A percentile compares a stretch with the other conserved stretches of the same genome.
Evolutionary conservation across 2,329 filamentous ascomycete species (phyloP).

Genomic region (Epichloe sp.): DNA sequence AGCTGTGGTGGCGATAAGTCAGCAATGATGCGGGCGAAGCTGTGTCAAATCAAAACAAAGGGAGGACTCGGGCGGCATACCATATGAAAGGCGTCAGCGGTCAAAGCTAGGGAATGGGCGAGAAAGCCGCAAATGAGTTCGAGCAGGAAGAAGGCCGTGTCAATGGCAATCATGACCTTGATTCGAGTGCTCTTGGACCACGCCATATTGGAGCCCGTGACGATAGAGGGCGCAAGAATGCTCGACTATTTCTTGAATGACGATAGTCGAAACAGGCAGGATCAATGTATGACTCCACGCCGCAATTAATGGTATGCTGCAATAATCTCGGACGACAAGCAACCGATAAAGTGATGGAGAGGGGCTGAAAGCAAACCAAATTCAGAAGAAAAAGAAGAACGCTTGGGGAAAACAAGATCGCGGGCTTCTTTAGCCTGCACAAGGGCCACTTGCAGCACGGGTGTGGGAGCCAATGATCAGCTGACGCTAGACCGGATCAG

Average conservation of each 20-base stretch:
- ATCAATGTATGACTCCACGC: neutral
- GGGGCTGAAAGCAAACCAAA: too few relatives aligned
- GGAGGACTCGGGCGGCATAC: conserved; percentile 26
- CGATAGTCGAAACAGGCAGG: neutral
- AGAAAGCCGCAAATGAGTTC: conserved; percentile 77
- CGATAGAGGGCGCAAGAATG: neutral
- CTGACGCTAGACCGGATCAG: too few relatives aligned
- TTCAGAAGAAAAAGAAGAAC: too few relatives aligned
- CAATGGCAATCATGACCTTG: conserved; percentile 81
- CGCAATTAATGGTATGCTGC: neutral
- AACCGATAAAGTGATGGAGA: too few relatives aligned
- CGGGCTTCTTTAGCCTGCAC: neutral
- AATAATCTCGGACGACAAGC: neutral
- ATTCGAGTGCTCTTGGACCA: conserved; percentile 91
- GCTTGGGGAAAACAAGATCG: too few relatives aligned
- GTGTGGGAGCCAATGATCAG: too few relatives aligned
- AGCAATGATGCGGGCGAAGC: neutral
- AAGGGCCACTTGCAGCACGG: too few relatives aligned
- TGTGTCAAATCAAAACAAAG: neutral
- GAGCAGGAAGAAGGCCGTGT: conserved; percentile 77
- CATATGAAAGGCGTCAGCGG: conserved; percentile 98
- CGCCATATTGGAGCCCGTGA: conserved; percentile 43
- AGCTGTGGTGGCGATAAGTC: conserved; percentile 38
- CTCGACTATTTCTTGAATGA: neutral
- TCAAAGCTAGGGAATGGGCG: conserved; percentile 82